Evolutionary conservation across 768 basidiomycete genomes (phyloP), one percentile per base, ranked within the genome.

Genomic region (Fomitopsis serialis): DNA sequence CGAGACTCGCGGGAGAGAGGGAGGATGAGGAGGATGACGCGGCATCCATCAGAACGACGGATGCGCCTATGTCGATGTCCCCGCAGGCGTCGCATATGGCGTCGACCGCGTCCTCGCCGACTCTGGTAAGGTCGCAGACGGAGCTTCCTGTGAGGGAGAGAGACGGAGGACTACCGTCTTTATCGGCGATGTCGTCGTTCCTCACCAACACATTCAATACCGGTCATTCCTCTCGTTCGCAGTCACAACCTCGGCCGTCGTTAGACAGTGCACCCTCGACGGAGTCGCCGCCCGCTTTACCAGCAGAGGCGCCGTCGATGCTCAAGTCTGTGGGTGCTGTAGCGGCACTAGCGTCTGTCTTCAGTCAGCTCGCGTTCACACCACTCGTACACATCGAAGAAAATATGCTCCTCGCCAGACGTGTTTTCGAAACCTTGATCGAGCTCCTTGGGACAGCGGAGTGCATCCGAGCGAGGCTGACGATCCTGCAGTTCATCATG

Each of bases 401-500:
- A 40, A 82, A 80, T 57, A 67, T 82, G 34, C 64, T 70, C 21
- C 68, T 88, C 48, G 80, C 85, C 2, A 66, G 82, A 7, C 70
- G 70, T 1, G 66, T 90, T 15, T 89, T 79, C 66, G 55, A 67
- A 0, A 70, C 72, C 43, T 68, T 90, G 43, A 61, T 89, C 13
- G 67, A 72, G 19, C 66, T 87, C 13, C 63, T 78, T 3, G 61
- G 68, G 0, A 65, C 72, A 21, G 76, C 78, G 2, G 75, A 72
- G 56, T 81, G 82, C 9, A 60, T 81, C 0, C 74, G 80, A 37
- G 85, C 87, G 0, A 75, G 91, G 22, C 65, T 98, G 17, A 73
- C 82, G 12, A 76, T 87, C 3, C 72, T 98, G 19, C 91, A 93
- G 64, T 97, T 96, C 74, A 66, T 97, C 58, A 83, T 94, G 74